phyloP scores from a whole-genome alignment of 257 asterid species.

The Leonotis leonurus region DNA sequence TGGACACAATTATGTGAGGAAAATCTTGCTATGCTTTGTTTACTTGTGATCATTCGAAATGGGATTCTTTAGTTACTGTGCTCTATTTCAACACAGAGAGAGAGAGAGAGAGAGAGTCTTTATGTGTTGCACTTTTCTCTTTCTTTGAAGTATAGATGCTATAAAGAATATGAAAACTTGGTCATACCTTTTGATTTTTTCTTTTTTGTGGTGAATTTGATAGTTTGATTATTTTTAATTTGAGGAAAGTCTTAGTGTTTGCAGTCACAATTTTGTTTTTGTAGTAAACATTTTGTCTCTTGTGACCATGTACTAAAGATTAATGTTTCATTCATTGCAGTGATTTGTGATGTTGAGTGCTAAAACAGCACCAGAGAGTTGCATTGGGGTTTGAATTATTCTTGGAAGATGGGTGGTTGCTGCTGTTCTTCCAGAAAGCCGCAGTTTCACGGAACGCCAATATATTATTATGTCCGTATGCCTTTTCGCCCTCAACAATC shows the following conservation, averaged over 20 bases:
- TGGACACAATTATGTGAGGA: not conserved
- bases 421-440: slow-evolving; percentile 71
- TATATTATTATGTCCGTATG: slow-evolving; percentile 65
- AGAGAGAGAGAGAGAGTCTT: not conserved
- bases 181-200: not conserved
- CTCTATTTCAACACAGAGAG: not conserved
- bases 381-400: not conserved
- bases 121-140: not conserved
- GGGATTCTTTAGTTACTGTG: not conserved
- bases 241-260: not conserved
- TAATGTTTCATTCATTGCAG: slow-evolving; percentile 17
- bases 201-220: not conserved
- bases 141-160: not conserved
- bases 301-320: not conserved
- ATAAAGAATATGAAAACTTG: not conserved
- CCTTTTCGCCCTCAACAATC: not conserved
- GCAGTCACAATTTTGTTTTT: not conserved
- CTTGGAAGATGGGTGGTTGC: slow-evolving; percentile 74
- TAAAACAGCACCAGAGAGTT: not conserved
- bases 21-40: not conserved
- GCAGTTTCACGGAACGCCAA: slow-evolving; percentile 63
- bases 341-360: not conserved
- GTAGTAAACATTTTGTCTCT: not conserved
- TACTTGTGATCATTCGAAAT: not conserved
- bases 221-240: not conserved